phyloP scores from a whole-genome alignment of 148 eudicot species.

The Cornus kousa region DNA sequence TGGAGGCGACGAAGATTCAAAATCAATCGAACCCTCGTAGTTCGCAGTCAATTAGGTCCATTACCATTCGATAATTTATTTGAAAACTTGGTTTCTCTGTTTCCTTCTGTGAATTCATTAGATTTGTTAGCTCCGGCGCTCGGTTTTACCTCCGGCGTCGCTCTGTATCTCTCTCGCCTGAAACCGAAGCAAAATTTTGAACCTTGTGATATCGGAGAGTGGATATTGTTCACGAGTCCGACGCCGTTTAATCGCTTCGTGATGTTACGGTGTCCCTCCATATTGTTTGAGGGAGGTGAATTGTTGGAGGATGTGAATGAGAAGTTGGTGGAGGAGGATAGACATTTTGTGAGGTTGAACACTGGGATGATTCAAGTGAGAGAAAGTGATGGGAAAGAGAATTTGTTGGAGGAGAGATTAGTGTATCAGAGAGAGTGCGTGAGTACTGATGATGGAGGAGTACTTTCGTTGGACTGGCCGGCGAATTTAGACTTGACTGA shows the following conservation, averaged over 20 bases:
- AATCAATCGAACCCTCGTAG: not conserved
- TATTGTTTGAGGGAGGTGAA: conserved; percentile 42
- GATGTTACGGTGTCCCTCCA: conserved; percentile 63
- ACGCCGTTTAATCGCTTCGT: conserved; percentile 94
- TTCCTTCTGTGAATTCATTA: conserved; percentile 26
- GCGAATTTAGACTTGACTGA: conserved; percentile 65
- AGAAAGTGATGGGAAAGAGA: conserved; percentile 12
- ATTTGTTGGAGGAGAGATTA: conserved; percentile 18
- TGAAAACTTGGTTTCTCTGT: conserved; percentile 31
- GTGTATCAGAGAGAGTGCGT: conserved; percentile 89
- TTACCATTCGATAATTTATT: conserved; percentile 19
- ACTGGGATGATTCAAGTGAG: conserved; percentile 48
- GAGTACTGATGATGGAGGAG: conserved; percentile 77
- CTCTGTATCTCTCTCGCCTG: conserved; percentile 28
- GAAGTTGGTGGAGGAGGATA: conserved; percentile 63
- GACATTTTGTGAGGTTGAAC: conserved; percentile 64
- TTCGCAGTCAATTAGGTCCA: conserved; percentile 14
- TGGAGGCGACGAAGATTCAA: conserved; percentile 33
- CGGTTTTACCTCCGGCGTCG: conserved; percentile 56
- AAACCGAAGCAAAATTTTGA: not conserved
- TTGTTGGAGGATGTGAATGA: conserved; percentile 49
- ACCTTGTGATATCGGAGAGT: conserved; percentile 47
- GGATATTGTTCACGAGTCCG: conserved; percentile 74
- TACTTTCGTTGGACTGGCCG: conserved; percentile 89
- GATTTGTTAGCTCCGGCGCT: conserved; percentile 43